Evolutionary conservation across 441 rosid species (phyloP).

Genomic region (Breynia disticha): DNA sequence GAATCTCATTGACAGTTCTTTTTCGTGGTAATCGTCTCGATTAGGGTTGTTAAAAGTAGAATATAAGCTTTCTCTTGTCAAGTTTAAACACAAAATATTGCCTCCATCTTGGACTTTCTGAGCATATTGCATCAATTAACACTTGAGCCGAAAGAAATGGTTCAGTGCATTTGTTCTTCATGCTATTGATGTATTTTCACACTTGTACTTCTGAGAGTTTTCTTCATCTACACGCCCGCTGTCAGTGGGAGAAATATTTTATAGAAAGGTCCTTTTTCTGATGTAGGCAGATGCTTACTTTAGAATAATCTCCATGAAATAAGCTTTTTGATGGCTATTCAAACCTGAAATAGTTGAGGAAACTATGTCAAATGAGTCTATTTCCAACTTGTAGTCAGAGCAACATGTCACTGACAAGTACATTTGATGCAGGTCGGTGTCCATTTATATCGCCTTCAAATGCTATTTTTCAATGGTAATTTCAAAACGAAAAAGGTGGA

Average conservation of each 20-base stretch:
- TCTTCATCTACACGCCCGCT: constrained; percentile 24
- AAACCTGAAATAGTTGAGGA: too few relatives aligned
- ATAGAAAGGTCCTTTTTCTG: constrained; percentile 11
- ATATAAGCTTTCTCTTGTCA: constrained; percentile 12
- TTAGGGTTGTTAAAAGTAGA: constrained; percentile 16
- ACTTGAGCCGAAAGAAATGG: constrained; percentile 45
- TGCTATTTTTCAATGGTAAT: constrained; percentile 7
- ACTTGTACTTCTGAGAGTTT: constrained; percentile 14
- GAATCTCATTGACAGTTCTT: neutral
- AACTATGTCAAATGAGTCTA: too few relatives aligned
- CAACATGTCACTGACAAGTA: neutral
- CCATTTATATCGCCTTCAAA: constrained; percentile 10
- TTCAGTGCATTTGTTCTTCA: constrained; percentile 30
- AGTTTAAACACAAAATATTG: constrained; percentile 17
- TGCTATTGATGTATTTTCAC: constrained; percentile 20
- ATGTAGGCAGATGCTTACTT: constrained; percentile 12
- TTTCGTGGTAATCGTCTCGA: neutral
- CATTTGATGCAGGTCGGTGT: constrained; percentile 10
- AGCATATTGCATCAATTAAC: constrained; percentile 27
- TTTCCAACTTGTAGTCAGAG: neutral
- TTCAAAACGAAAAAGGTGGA: constrained; percentile 1
- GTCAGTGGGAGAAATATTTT: constrained; percentile 12
- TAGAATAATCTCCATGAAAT: constrained; percentile 6
- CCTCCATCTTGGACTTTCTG: constrained; percentile 23
- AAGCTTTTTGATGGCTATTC: constrained; percentile 4